Base-by-base conservation (phyloP, 306 rosid species). In the Acacia crassicarpa region DNA sequence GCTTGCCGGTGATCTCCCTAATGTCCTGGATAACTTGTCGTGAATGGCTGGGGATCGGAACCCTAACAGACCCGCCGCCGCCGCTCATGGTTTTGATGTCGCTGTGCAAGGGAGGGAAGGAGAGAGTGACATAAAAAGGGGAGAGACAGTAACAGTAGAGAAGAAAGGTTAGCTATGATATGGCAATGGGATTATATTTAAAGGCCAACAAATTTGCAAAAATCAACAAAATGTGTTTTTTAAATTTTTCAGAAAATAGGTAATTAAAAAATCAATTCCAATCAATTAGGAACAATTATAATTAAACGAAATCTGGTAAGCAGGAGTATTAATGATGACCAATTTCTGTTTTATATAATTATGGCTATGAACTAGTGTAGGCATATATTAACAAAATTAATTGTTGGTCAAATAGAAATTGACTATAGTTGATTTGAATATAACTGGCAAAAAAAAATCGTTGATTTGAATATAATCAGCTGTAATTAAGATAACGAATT, bases 1-100 rank as follows among this genome's bases (percentile, higher is more conserved):
- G 91, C 83, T 89, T 91, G 25, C 89, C 88, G 11, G 92, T 87
- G 83, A 87, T 91, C 84, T 91, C 92, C 45, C 91, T 84, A 44
- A 91, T 91, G 86, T 84, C 61, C 9, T 85, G 81, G 67, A 91
- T 89, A 77, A 77, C 80, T 75, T 74, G 82, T 32, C 63, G 73
- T n/a, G 75, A 83, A 81, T 84, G 82, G 86, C 16, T 75, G 1
- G 94, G 91, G 82, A 89, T 89, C 77, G 88, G 72, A 85, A 84
- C 88, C 89, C 92, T 85, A 88, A 82, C 41, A 76, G 77, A 85
- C 35, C 75, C 85, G 46, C 82, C 89, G 22, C 75, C 61, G 74
- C 83, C 75, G 84, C 86, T 81, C 87, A 83, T 85, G 72, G 19
- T 49, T 49, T n/a, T 32, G n/a, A 23, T 44, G 54, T 9, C 45